Evolutionary conservation across 306 rosid species (phyloP), one percentile per base, ranked within the genome.

Genomic region (Lathyrus tuberosus): DNA sequence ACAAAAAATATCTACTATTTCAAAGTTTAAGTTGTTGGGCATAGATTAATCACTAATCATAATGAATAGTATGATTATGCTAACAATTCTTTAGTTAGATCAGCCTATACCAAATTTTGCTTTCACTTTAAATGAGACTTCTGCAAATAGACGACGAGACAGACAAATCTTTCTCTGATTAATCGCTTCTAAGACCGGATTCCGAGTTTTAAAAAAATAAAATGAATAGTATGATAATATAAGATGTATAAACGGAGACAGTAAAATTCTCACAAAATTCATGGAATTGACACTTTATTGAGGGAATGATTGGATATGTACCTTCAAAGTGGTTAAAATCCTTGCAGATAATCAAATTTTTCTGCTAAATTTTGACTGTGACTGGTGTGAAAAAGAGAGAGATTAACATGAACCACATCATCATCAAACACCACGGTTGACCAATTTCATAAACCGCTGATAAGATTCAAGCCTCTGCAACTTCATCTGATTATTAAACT

Each of bases 381-480:
- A 69, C 48, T 73, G 77, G 74, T 68, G 74, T 68, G 77, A 69
- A 73, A 48, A 81, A 62, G 76, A 76, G 76, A 76, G 15, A 41
- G 51, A 40, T 41, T 28, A 56, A 67, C 64, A 79, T 60, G 24
- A 61, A 47, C 22, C 72, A 70, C 5, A 56, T 56, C 15, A 54
- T 24, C 43, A 67, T 71, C 77, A 79, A 30, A 65, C 79, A 24
- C 85, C 76, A 3, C 80, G 57, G 49, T 81, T 77, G 10, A 84
- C 81, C 87, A 80, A 76, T 22, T 85, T 86, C 80, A 17, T 46
- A 77, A 77, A 79, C 24, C 88, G 88, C 65, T 86, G 92, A 26
- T 85, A 81, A 20, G 98, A 92, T 82, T 92, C 93, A 26, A 86
- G 87, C 74, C 98, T 78, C 85, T 90, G 91, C 40, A 90, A 42